These are phyloP conservation scores for Paecilomyces dactylethromorphus DNA, from an alignment of 2,329 filamentous ascomycete genomes.

Conservation along the genomic window DNA sequence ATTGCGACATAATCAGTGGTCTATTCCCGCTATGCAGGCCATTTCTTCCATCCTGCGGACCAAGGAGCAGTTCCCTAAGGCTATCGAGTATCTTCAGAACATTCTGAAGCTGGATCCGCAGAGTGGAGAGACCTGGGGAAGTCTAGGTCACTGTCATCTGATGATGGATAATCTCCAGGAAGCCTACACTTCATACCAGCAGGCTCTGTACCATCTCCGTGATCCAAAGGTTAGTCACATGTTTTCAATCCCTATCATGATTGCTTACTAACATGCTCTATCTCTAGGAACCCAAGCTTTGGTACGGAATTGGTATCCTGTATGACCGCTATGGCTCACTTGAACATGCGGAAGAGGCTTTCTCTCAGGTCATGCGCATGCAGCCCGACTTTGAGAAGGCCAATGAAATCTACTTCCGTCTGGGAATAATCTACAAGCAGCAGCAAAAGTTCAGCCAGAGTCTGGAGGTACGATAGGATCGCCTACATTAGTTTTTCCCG, in stretches of 20 bases:
- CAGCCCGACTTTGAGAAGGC: constrained; percentile 96
- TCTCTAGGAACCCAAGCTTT: constrained; percentile 81
- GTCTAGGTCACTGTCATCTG: constrained; percentile 90
- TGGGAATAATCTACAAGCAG: constrained; percentile 99
- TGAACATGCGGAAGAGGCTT: constrained; percentile 95
- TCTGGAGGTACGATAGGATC: constrained; percentile 62
- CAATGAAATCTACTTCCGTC: constrained; percentile 96
- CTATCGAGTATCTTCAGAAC: constrained; percentile 84
- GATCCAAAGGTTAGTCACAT: constrained; percentile 71
- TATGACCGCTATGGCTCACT: constrained; percentile 95
- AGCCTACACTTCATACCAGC: constrained; percentile 93
- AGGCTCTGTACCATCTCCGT: constrained; percentile 83
- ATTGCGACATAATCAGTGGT: constrained; percentile 78
- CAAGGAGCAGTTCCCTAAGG: constrained; percentile 88
- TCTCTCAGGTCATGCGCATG: constrained; percentile 98
- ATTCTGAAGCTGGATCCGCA: constrained; percentile 83
- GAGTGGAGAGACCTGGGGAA: constrained; percentile 96
- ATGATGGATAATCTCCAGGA: constrained; percentile 99
- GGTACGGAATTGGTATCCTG: constrained; percentile 97
- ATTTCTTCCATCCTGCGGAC: constrained; percentile 88
- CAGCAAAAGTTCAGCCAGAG: constrained; percentile 90
- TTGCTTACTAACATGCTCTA: constrained; percentile 7
- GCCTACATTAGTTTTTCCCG: background rate
- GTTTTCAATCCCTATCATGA: background rate
- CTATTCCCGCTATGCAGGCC: constrained; percentile 84